Evolutionary conservation across 164 flowering plant genomes (phyloP).

Genomic region (Santalum album): DNA sequence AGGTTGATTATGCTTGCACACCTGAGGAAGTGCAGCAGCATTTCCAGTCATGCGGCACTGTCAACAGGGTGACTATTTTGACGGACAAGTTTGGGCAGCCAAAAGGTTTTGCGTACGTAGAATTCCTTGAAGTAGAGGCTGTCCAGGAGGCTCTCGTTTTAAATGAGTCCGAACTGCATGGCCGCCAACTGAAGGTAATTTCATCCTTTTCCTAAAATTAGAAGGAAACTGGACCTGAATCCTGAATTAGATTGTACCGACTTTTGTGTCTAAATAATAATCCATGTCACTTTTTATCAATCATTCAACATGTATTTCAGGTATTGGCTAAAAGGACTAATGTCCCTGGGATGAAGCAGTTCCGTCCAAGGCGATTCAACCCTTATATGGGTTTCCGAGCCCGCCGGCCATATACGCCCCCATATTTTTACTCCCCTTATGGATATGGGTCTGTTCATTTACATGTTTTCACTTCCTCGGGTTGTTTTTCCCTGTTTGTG

Average conservation of each 20-base stretch:
- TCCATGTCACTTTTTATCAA: too few species aligned
- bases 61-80: slow-evolving; percentile 51
- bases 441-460: slow-evolving; percentile 39
- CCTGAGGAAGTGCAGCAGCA: slow-evolving; percentile 71
- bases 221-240: too few species aligned
- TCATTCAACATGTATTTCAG: slow-evolving; percentile 15
- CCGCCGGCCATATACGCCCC: slow-evolving; percentile 47
- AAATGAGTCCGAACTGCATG: slow-evolving; percentile 59
- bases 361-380: slow-evolving; percentile 36
- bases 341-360: slow-evolving; percentile 67
- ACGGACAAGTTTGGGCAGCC: slow-evolving; percentile 63
- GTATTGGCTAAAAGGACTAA: slow-evolving; percentile 55
- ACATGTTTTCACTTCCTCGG: background rate
- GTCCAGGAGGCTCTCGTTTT: slow-evolving; percentile 46
- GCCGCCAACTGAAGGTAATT: slow-evolving; percentile 52
- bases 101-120: slow-evolving; percentile 63
- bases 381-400: slow-evolving; percentile 41
- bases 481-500: background rate
- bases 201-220: background rate
- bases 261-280: too few species aligned
- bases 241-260: too few species aligned
- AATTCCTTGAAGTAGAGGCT: slow-evolving; percentile 52
- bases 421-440: slow-evolving; percentile 53
- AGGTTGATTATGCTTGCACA: slow-evolving; percentile 69
- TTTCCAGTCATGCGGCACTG: slow-evolving; percentile 62